phyloP scores from a whole-genome alignment of 2,329 filamentous ascomycete genomes.

The Aquanectria penicillioides region DNA sequence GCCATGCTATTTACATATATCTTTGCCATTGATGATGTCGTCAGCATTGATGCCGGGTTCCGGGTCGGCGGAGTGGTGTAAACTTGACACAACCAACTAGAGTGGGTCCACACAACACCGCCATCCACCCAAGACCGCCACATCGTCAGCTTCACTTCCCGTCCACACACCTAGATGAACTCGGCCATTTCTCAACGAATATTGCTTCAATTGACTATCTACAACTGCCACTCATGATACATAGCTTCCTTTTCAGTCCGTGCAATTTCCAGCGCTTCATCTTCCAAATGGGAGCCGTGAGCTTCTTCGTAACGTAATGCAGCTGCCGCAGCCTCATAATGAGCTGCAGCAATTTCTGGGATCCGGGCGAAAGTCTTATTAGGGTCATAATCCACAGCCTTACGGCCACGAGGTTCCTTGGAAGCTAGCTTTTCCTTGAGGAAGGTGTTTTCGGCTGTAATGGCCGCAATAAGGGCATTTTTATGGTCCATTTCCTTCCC shows the following conservation, averaged over 20 bases:
- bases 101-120: too few relatives aligned
- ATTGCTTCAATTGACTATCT: background rate
- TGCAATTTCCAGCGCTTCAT: too few relatives aligned
- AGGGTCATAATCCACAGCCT: background rate
- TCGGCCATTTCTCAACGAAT: too few relatives aligned
- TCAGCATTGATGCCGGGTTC: too few relatives aligned
- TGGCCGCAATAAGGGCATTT: background rate
- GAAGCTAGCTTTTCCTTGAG: background rate
- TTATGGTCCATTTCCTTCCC: background rate
- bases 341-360: background rate
- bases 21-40: too few relatives aligned
- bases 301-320: background rate
- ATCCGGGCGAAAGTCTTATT: background rate
- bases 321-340: background rate
- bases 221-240: background rate
- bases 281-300: too few relatives aligned
- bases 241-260: background rate
- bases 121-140: too few relatives aligned
- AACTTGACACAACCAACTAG: too few relatives aligned
- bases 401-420: background rate
- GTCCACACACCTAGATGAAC: too few relatives aligned
- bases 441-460: background rate
- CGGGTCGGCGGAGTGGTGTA: too few relatives aligned
- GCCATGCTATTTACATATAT: too few relatives aligned
- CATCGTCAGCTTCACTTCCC: too few relatives aligned